Base-by-base conservation (phyloP, 192 early-diverging fungal species). In the Mortierella claussenii region DNA sequence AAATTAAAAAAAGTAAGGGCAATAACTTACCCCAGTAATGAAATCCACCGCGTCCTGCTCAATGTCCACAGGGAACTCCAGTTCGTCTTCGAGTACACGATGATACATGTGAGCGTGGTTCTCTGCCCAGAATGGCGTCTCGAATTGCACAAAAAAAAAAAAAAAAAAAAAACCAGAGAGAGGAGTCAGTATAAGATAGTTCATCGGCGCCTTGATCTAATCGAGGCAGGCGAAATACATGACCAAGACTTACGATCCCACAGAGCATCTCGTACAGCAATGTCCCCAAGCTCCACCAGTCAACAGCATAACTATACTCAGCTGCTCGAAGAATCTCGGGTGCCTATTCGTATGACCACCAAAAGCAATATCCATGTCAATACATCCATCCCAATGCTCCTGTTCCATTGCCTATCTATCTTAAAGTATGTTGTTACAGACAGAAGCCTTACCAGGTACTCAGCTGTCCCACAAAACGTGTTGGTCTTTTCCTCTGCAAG, bases 201-300 rank as follows among this genome's bases (percentile, higher is more conserved):
- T n/a, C n/a, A n/a, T n/a, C n/a, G n/a, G n/a, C n/a, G n/a, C n/a
- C n/a, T n/a, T n/a, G n/a, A n/a, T n/a, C n/a, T n/a, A n/a, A n/a
- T n/a, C n/a, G n/a, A n/a, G n/a, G n/a, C n/a, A n/a, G n/a, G n/a
- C n/a, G n/a, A n/a, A n/a, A 34, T 2, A 4, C 30, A 24, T 26
- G 23, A 42, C 13, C 12, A 9, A 32, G 11, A 70, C 81, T 65
- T 76, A 82, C 73, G 27, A 76, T 73, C 6, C 97, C 95, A 0
- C 91, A 90, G 21, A 97, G 70, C 94, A 98, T 96, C 66, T 96
- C 93, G 57, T 89, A 99, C 12, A 97, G 67, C 68, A 99, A 82
- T 13, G 96, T 87, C n/a, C 96, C 96, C 55, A 97, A 81, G 44
- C 88, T 89, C 97, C 97, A 99, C 83, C 89, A 95, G 79, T 99